Evolutionary conservation across 768 basidiomycete species (phyloP).

Genomic region (Leccinum boreale): DNA sequence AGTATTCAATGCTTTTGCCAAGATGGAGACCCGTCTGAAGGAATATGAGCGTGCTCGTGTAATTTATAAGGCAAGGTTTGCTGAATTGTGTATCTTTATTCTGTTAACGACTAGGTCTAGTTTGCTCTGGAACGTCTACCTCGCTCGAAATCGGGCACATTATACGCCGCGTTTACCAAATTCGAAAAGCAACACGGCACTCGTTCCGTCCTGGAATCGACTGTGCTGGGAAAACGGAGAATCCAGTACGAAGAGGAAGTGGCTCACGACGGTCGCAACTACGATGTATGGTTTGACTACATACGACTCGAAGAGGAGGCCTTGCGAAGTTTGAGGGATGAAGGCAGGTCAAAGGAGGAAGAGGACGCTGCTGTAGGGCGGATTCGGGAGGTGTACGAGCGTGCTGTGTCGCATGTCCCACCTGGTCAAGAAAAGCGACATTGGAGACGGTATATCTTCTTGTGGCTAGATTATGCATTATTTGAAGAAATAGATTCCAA

Average conservation of each 20-base stretch:
- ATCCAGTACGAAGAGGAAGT: constrained; percentile 99
- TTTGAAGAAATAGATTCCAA: constrained; percentile 97
- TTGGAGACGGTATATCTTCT: constrained; percentile 86
- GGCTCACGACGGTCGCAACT: constrained; percentile 86
- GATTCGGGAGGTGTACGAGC: constrained; percentile 91
- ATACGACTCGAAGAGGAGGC: constrained; percentile 91
- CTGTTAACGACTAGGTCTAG: constrained; percentile 37
- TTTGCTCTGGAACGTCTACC: constrained; percentile 94
- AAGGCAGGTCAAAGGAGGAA: constrained; percentile 71
- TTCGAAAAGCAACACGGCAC: constrained; percentile 99
- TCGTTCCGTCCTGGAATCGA: constrained; percentile 82
- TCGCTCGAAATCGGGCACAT: constrained; percentile 80
- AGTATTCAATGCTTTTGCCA: constrained; percentile 89
- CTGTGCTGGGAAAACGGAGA: constrained; percentile 94
- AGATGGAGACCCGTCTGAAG: constrained; percentile 95
- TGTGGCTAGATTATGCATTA: constrained; percentile 94
- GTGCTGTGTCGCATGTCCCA: constrained; percentile 93
- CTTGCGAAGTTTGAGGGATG: constrained; percentile 66
- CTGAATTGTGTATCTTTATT: background rate
- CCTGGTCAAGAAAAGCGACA: constrained; percentile 91
- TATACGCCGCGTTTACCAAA: constrained; percentile 93
- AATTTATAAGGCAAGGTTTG: constrained; percentile 83
- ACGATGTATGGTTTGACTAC: constrained; percentile 99
- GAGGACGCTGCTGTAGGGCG: constrained; percentile 57
- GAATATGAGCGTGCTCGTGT: constrained; percentile 96